These are phyloP conservation scores for Amanita brunnescens DNA, from an alignment of 768 basidiomycete genomes.

Conservation along the genomic window DNA sequence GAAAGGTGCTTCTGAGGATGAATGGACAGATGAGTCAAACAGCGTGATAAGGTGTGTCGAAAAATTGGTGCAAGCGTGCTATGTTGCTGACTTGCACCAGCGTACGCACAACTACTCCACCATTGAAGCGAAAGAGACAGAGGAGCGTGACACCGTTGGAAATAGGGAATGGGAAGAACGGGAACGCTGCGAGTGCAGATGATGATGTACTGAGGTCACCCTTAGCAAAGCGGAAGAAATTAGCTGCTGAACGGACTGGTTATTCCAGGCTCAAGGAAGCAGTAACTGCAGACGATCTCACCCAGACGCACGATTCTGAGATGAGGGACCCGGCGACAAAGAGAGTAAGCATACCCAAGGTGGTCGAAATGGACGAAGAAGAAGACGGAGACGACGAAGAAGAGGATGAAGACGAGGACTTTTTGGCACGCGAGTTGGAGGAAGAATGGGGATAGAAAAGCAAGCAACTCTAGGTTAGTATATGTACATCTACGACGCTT, in stretches of 20 bases:
- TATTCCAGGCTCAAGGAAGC: constrained; percentile 63
- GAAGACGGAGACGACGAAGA: constrained; percentile 42
- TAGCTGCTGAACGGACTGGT: constrained; percentile 56
- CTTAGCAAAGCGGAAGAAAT: constrained; percentile 72
- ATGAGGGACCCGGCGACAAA: constrained; percentile 11
- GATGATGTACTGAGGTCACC: constrained; percentile 53
- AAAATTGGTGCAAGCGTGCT: constrained; percentile 15
- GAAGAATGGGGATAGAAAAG: constrained; percentile 62
- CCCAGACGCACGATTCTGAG: constrained; percentile 8
- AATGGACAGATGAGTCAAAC: constrained; percentile 41
- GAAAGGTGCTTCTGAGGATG: constrained; percentile 46
- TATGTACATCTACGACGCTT: background rate
- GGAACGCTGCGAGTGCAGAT: constrained; percentile 17
- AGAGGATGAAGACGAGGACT: constrained; percentile 63
- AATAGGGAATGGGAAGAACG: constrained; percentile 23
- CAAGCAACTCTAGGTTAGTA: background rate
- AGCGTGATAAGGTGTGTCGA: constrained; percentile 13
- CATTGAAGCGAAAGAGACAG: constrained; percentile 54
- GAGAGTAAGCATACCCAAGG: constrained; percentile 11
- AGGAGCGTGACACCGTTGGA: constrained; percentile 69
- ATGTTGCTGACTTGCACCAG: constrained; percentile 6
- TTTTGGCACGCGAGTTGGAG: constrained; percentile 71
- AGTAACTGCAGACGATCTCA: constrained; percentile 46
- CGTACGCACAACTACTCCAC: constrained; percentile 34
- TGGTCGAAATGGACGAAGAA: constrained; percentile 23